Base-by-base conservation (phyloP, 495 filamentous ascomycete species). In the Lepraria neglecta region DNA sequence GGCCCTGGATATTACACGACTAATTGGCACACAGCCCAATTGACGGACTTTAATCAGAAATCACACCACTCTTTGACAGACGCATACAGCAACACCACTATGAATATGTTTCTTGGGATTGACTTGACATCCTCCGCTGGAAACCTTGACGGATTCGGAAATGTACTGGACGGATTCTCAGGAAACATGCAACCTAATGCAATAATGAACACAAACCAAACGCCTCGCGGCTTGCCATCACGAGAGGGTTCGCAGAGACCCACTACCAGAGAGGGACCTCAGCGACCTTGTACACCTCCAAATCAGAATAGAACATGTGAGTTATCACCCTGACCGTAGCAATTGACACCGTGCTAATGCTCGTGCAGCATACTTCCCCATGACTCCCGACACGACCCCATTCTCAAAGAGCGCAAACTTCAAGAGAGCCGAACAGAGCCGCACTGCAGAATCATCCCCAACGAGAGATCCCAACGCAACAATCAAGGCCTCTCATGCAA, bases 201-300 rank as follows among this genome's bases (percentile, higher is more conserved):
- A 30, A 14, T 24, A 44, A 63, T 15, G 6, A 35, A 56, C 4
- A 31, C 31, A 40, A 10, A 45, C 17, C 11, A n/a, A 19, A 59
- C 53, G 54, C 52, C 38, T 33, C 40, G 46, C 27, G 59, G 59
- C 40, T 11, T 43, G 14, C 17, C 51, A 48, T 50, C 58, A 51
- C 28, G 21, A 6, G 44, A 38, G 21, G 14, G 46, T 38, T 50
- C 50, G 54, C 47, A 50, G 44, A 58, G 35, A 40, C 35, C 51
- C 40, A n/a, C 44, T 28, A 51, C 27, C 17, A 47, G 40, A 24
- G 56, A 45, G 21, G 61, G 61, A 21, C 40, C 40, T 40, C 77
- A 78, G 61, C 77, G 78, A 64, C 82, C 84, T 44, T 72, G 77
- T 63, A 89, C 84, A 33, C 86, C 83, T 65, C 75, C 74, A 64